Conservation (phyloP, 805 yeast species). For the Millerozyma acaciae region DNA sequence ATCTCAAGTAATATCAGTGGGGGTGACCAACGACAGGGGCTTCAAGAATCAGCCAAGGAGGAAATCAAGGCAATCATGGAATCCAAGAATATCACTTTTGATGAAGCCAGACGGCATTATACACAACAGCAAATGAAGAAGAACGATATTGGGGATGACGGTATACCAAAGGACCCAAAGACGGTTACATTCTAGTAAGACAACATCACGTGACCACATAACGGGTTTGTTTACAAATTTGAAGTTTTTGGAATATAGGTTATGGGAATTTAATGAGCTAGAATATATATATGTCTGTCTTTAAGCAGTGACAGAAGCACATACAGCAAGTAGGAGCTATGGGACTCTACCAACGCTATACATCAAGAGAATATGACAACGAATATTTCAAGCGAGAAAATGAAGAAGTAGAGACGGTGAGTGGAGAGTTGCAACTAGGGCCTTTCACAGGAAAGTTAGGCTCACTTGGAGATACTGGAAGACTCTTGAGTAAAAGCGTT, state of each 20-base stretch:
- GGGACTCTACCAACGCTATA: slow-evolving; percentile 38
- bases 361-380: slow-evolving; percentile 34
- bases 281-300: slow-evolving; percentile 1
- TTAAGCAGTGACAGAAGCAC: slow-evolving; percentile 2
- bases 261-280: background rate
- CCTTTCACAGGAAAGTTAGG: slow-evolving; percentile 24
- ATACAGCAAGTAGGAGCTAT: slow-evolving; percentile 16
- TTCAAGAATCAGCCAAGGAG: slow-evolving; percentile 51
- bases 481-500: slow-evolving; percentile 9
- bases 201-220: slow-evolving; percentile 5
- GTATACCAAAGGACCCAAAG: slow-evolving; percentile 64
- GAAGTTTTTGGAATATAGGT: background rate
- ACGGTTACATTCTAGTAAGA: slow-evolving; percentile 44
- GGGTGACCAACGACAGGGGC: slow-evolving; percentile 60
- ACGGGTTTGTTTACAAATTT: slow-evolving; percentile 4
- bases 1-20: slow-evolving; percentile 36
- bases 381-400: slow-evolving; percentile 8
- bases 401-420: slow-evolving; percentile 4
- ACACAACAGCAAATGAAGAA: slow-evolving; percentile 42
- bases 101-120: slow-evolving; percentile 61
- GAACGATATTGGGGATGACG: slow-evolving; percentile 60
- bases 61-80: slow-evolving; percentile 55
- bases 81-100: slow-evolving; percentile 49
- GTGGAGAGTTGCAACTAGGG: slow-evolving; percentile 14
- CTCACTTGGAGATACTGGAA: slow-evolving; percentile 7